These are phyloP conservation scores for Metschnikowia hibisci DNA, from an alignment of 805 yeast species.

Conservation along the genomic window DNA sequence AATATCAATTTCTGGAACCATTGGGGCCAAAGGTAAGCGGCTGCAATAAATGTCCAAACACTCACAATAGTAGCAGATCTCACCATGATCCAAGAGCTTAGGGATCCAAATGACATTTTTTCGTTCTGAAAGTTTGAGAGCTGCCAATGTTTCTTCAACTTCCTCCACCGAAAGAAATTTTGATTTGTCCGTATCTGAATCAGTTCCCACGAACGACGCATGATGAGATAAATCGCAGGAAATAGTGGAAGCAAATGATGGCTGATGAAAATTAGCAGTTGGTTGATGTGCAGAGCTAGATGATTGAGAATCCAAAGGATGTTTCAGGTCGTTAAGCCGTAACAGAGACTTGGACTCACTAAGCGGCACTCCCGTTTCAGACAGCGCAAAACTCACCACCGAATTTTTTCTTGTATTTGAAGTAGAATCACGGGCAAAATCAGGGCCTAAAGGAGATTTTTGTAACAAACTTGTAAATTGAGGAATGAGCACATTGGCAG, in stretches of 20 bases:
- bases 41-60: conserved; percentile 57
- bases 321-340: conserved; percentile 3
- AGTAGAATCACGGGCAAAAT: conserved; percentile 30
- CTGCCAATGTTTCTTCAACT: conserved; percentile 28
- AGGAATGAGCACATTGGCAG: conserved; percentile 43
- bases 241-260: conserved; percentile 12
- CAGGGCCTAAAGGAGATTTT: conserved; percentile 27
- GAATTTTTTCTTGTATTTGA: conserved; percentile 44
- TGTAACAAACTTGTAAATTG: conserved; percentile 36
- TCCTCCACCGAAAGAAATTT: conserved; percentile 21
- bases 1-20: conserved; percentile 19
- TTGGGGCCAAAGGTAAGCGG: conserved; percentile 47
- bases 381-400: conserved; percentile 47
- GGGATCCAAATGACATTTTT: conserved; percentile 54
- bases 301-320: not conserved
- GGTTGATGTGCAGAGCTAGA: not conserved
- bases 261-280: conserved; percentile 2
- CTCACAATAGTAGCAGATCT: conserved; percentile 56
- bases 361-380: conserved; percentile 33
- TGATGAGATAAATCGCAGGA: conserved; percentile 7
- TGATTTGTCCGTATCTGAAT: conserved; percentile 10
- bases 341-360: conserved; percentile 1
- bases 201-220: conserved; percentile 5
- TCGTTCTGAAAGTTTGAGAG: conserved; percentile 19
- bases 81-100: conserved; percentile 50